Evolutionary conservation across 1,284 basidiomycete genomes (phyloP), one percentile per base, ranked within the genome.

Genomic region (Fomitopsis schrenkii): DNA sequence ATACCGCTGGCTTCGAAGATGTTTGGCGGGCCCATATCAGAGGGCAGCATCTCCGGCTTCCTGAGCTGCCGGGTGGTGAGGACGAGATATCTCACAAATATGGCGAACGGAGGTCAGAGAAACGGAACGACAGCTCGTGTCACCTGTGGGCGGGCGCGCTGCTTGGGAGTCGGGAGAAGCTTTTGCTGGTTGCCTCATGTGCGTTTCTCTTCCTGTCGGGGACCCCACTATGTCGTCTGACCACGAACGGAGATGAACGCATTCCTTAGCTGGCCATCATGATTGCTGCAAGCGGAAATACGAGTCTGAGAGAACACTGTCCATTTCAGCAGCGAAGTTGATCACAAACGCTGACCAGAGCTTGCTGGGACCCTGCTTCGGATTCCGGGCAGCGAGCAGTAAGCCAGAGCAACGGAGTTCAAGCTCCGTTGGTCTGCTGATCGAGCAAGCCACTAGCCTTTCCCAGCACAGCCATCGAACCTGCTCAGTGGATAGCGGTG

Each of bases 341-440:
- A 54, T 54, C 52, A 19, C 52, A 35, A 50, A 36, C n/a, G n/a
- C 52, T 38, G 52, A 2, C 52, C 12, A 40, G 52, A 54, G 52
- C 52, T 15, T 40, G 35, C 35, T 54, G n/a, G 22, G 52, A 40
- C 52, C 35, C 19, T 19, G 52, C 30, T 54, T 30, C 52, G 35
- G 28, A 30, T 53, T 14, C 35, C 30, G 50, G 45, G 8, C 45
- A 26, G 26, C 45, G 28, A 35, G 36, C 35, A 54, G 50, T 40
- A 35, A 26, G 19, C 12, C 52, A 54, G 36, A 54, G 52, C 17
- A 35, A 38, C 52, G 52, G 52, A 38, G 52, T 54, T 54, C 52
- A 30, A 38, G 52, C 35, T 54, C 52, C 52, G 52, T 54, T 12
- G 52, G 52, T 54, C 52, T 54, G 52, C 52, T 54, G 52, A 54